Evolutionary conservation across 2,329 filamentous ascomycete genomes (phyloP).

Genomic region (Geosmithia putterillii): DNA sequence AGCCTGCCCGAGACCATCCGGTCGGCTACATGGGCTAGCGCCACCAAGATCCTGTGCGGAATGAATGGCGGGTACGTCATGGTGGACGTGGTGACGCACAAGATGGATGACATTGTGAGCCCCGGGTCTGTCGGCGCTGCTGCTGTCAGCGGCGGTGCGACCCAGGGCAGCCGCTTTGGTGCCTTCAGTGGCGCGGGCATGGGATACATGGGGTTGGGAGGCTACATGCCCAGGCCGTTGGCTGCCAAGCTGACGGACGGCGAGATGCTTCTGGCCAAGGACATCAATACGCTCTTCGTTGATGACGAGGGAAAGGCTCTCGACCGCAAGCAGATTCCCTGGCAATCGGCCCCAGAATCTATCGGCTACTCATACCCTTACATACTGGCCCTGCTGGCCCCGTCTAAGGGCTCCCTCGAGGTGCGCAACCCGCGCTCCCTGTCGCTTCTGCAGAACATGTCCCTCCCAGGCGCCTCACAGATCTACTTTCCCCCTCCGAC

Average conservation of each 20-base stretch:
- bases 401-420: constrained; percentile 74
- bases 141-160: too few species aligned
- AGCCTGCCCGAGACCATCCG: constrained; percentile 73
- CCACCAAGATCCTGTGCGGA: constrained; percentile 76
- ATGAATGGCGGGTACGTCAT: constrained; percentile 87
- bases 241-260: constrained; percentile 72
- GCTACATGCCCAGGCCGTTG: constrained; percentile 82
- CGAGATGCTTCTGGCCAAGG: constrained; percentile 87
- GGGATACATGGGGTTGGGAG: constrained; percentile 92
- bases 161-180: constrained; percentile 64
- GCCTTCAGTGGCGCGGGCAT: constrained; percentile 76
- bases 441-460: constrained; percentile 76
- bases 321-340: constrained; percentile 82
- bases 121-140: constrained; percentile 56
- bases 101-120: constrained; percentile 67
- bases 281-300: constrained; percentile 91
- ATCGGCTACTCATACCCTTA: constrained; percentile 97
- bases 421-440: constrained; percentile 87
- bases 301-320: constrained; percentile 70
- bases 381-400: constrained; percentile 72
- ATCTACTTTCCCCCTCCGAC: constrained; percentile 89
- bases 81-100: constrained; percentile 67
- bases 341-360: constrained; percentile 76
- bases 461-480: constrained; percentile 68
- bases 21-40: constrained; percentile 82